phyloP scores from a whole-genome alignment of 352 stramenopile genomes.

The Blastocystis sp. region DNA sequence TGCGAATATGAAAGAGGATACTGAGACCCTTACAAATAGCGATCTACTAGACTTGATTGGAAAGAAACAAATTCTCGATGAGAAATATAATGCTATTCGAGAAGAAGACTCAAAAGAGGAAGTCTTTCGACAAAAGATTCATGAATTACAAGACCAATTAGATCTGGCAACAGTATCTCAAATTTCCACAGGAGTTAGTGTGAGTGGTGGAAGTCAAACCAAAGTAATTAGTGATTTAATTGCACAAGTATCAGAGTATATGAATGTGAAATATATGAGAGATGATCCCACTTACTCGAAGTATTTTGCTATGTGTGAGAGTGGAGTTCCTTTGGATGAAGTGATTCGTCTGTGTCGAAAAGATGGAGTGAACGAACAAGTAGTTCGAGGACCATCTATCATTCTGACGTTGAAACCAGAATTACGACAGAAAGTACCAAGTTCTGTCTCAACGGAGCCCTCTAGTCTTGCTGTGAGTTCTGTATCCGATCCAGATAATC shows the following conservation, averaged over 20 bases:
- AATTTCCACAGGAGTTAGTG: too few species aligned
- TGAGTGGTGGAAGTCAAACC: not conserved
- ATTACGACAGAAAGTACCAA: not conserved
- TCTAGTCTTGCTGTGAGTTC: not conserved
- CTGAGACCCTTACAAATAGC: not conserved
- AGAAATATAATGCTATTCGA: constrained; percentile 13
- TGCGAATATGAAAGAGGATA: not conserved
- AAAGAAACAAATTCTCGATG: constrained; percentile 12
- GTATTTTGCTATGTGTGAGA: constrained; percentile 40
- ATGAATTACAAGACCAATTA: not conserved
- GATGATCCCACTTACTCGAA: constrained; percentile 21
- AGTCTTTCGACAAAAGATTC: not conserved
- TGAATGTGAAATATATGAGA: constrained; percentile 17
- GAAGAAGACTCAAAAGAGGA: constrained; percentile 8
- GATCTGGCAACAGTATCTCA: not conserved
- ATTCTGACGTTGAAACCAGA: constrained; percentile 1
- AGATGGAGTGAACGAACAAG: constrained; percentile 20
- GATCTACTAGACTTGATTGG: constrained; percentile 36
- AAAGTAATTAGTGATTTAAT: constrained; percentile 20
- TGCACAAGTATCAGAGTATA: not conserved
- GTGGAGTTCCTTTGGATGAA: not conserved
- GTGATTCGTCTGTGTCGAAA: not conserved
- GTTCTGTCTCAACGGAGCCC: not conserved
- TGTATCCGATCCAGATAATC: constrained; percentile 29
- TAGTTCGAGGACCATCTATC: constrained; percentile 31